These are phyloP conservation scores for Leishmania turanica DNA, from an alignment of 208 protist species.

Conservation along the genomic window DNA sequence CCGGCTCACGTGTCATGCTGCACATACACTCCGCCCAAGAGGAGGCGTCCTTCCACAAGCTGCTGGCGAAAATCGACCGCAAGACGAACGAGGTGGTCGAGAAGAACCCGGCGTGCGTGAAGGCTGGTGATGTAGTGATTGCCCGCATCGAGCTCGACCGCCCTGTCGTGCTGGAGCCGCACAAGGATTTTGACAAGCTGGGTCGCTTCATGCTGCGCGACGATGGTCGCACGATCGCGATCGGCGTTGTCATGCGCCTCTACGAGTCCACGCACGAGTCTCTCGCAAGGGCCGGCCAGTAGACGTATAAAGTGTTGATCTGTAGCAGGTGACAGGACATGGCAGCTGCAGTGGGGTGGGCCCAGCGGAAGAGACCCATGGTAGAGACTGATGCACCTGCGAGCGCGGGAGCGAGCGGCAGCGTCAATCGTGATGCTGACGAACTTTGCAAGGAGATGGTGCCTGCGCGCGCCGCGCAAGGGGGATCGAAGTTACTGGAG, in stretches of 20 bases:
- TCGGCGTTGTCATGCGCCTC: constrained; percentile 89
- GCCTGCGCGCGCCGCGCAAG: too few relatives aligned
- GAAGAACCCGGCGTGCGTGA: constrained; percentile 94
- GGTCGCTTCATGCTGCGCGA: constrained; percentile 97
- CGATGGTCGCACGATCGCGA: constrained; percentile 92
- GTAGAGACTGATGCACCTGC: too few relatives aligned
- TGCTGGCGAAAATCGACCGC: constrained; percentile 93
- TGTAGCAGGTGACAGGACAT: too few relatives aligned
- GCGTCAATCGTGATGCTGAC: too few relatives aligned
- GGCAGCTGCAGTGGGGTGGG: too few relatives aligned
- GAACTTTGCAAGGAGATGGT: too few relatives aligned
- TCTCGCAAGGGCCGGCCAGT: constrained; percentile 37
- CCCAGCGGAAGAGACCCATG: too few relatives aligned
- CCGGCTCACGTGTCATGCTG: constrained; percentile 94
- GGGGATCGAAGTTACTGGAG: too few relatives aligned
- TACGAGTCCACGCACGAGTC: constrained; percentile 85
- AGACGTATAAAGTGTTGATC: too few relatives aligned
- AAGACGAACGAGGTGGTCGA: constrained; percentile 91
- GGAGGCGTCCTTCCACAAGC: constrained; percentile 91
- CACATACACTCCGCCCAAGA: constrained; percentile 95
- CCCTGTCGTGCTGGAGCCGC: constrained; percentile 92
- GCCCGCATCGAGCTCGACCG: constrained; percentile 88
- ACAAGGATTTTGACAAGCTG: constrained; percentile 95
- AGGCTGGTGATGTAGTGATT: constrained; percentile 93
- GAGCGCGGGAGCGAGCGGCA: too few relatives aligned